Evolutionary conservation across 108 stramenopile species (phyloP).

Genomic region (Stephanodiscus triporus): DNA sequence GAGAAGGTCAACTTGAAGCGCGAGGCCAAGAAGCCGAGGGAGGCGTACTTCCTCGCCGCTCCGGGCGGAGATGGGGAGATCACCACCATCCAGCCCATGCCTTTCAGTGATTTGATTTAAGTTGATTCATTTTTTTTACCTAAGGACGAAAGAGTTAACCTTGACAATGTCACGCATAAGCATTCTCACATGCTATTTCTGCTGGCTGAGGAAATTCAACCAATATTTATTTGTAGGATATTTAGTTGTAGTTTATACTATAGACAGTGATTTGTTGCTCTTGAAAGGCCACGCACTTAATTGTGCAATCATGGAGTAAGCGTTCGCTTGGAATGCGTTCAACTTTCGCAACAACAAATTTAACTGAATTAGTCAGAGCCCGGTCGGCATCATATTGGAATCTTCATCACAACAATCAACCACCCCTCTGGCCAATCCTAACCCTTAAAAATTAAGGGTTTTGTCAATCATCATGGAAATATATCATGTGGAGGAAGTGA

Average conservation of each 20-base stretch:
- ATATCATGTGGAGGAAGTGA: too few relatives aligned
- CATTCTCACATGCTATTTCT: conserved; percentile 17
- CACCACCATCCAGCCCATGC: conserved; percentile 92
- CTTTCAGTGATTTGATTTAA: conserved; percentile 94
- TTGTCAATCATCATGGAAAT: too few relatives aligned
- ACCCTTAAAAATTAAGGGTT: too few relatives aligned
- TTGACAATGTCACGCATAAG: conserved; percentile 19
- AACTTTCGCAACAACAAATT: too few relatives aligned
- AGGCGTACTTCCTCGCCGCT: conserved; percentile 86
- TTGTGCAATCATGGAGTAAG: too few relatives aligned
- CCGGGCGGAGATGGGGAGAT: conserved; percentile 71
- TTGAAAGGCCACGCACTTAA: background rate
- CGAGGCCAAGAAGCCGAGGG: conserved; percentile 94
- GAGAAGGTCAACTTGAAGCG: conserved; percentile 92
- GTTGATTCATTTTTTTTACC: background rate
- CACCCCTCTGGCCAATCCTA: too few relatives aligned
- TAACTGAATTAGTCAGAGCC: too few relatives aligned
- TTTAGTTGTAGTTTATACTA: conserved; percentile 4
- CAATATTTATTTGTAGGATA: background rate
- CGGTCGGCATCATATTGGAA: too few relatives aligned
- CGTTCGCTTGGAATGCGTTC: too few relatives aligned
- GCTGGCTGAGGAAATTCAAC: conserved; percentile 6
- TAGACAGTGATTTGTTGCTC: background rate
- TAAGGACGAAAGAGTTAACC: conserved; percentile 17
- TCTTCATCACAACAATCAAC: too few relatives aligned